Evolutionary conservation across 2,329 filamentous ascomycete species (phyloP), one percentile per base, ranked within the genome.

Genomic region (Neonectria punicea): DNA sequence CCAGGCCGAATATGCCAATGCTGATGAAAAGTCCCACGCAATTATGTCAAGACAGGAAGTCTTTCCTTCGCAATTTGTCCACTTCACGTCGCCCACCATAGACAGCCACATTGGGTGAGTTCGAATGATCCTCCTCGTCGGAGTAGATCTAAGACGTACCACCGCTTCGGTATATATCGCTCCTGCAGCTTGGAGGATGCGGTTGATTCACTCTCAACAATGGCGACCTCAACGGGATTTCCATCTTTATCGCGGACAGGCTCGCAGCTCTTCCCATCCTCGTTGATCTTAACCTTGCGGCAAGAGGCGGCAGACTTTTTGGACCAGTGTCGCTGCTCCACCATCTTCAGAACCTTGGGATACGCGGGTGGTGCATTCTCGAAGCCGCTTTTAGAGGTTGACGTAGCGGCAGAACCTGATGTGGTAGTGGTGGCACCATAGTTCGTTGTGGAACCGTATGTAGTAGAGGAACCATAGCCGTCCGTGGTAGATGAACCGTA

Each of bases 311-410:
- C 68, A 1, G 76, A 71, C 2, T 78, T 73, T 16, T 76, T 70
- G 9, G 75, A 63, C 20, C 68, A 72, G 18, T 83, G 75, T 16
- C 86, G 86, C 14, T 85, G 82, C 74, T 89, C 87, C 56, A 86
- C 79, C 46, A 89, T 77, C 71, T 88, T 88, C 63, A 89, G 77
- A 9, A 86, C 81, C 25, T 81, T 81, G 2, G 87, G 86, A 62
- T 87, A 89, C 0, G 78, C 70, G 0, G 80, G 63, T 9, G 69
- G 50, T 3, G 34, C 28, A 6, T 56, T 25, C 28, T 62, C 55
- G 36, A 54, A 65, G 9, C 22, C 34, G 20, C 34, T 57, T 14
- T 18, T 10, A 13, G 55, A 47, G 1, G 28, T 44, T 10, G 55
- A 13, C 16, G 76, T 1, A 75, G 73, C 1, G 58, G 51, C 1